Evolutionary conservation across 2,329 filamentous ascomycete species (phyloP).

Genomic region (Neopestalotiopsis sp.): DNA sequence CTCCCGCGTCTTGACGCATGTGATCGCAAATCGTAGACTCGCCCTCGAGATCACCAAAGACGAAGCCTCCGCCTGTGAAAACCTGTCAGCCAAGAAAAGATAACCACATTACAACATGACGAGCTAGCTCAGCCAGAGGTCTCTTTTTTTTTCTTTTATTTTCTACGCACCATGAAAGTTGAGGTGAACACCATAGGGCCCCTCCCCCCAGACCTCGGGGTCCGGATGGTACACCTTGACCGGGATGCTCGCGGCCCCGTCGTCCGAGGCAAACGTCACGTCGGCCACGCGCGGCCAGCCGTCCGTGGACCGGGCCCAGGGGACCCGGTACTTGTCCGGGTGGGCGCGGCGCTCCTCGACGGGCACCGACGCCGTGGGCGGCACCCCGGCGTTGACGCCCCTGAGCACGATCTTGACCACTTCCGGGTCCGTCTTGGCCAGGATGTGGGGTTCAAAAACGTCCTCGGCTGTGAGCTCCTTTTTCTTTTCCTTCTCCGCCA

Average conservation of each 20-base stretch:
- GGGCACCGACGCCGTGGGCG: constrained; percentile 24
- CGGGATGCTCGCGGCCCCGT: constrained; percentile 31
- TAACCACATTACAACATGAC: too few relatives aligned
- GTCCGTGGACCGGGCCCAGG: constrained; percentile 34
- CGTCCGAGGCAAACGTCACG: constrained; percentile 31
- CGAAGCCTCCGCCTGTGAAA: constrained; percentile 40
- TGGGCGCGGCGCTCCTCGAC: constrained; percentile 37
- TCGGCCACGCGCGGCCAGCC: constrained; percentile 35
- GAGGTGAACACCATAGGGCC: constrained; percentile 39
- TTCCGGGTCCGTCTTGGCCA: constrained; percentile 36
- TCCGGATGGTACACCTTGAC: constrained; percentile 41
- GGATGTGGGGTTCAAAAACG: constrained; percentile 30
- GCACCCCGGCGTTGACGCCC: constrained; percentile 26
- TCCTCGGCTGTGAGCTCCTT: constrained; percentile 27
- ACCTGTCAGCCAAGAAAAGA: not conserved
- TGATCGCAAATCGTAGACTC: constrained; percentile 40
- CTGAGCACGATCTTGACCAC: constrained; percentile 33
- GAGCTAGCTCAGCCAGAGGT: not conserved
- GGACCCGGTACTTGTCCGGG: constrained; percentile 30
- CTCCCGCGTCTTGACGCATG: constrained; percentile 41
- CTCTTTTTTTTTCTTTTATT: not conserved
- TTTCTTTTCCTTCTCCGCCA: not conserved
- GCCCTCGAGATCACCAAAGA: constrained; percentile 38
- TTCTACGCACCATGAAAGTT: constrained; percentile 40
- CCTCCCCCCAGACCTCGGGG: constrained; percentile 30